Conservation (phyloP, 2,329 filamentous ascomycete genomes). For the Berkeleyomyces rouxiae region DNA sequence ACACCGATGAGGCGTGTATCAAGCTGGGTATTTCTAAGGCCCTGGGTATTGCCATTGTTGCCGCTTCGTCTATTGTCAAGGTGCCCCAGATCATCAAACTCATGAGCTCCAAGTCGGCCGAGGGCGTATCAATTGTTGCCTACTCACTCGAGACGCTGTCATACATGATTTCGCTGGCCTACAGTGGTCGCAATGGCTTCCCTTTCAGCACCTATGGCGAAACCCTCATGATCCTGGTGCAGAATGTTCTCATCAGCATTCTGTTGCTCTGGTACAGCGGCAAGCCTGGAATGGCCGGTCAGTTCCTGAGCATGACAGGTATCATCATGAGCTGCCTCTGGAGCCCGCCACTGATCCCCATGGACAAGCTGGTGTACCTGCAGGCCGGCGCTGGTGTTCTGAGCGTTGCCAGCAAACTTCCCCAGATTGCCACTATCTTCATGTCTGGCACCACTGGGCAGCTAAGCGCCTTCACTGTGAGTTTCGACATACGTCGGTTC, state of each 20-base stretch:
- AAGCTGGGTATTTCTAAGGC: slow-evolving; percentile 85
- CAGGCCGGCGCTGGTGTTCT: slow-evolving; percentile 74
- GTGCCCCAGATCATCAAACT: slow-evolving; percentile 94
- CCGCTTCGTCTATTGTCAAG: slow-evolving; percentile 80
- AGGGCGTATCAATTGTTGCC: slow-evolving; percentile 73
- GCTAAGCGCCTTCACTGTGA: slow-evolving; percentile 86
- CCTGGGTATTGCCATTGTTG: slow-evolving; percentile 85
- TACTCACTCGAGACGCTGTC: slow-evolving; percentile 83
- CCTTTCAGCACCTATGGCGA: slow-evolving; percentile 96
- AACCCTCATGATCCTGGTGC: slow-evolving; percentile 75
- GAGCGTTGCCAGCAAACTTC: slow-evolving; percentile 78
- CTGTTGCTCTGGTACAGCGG: slow-evolving; percentile 75
- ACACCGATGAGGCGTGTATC: slow-evolving; percentile 59
- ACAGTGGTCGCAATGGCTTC: slow-evolving; percentile 80
- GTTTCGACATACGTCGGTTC: slow-evolving; percentile 22
- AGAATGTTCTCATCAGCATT: slow-evolving; percentile 80
- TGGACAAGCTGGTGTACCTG: slow-evolving; percentile 52
- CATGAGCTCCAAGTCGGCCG: slow-evolving; percentile 58
- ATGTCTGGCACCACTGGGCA: slow-evolving; percentile 79
- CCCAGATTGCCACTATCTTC: slow-evolving; percentile 81
- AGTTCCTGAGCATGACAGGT: slow-evolving; percentile 46
- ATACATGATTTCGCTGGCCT: slow-evolving; percentile 79
- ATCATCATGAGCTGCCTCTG: slow-evolving; percentile 45
- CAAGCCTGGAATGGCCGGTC: slow-evolving; percentile 47
- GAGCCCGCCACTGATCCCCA: slow-evolving; percentile 51